Base-by-base conservation (phyloP, 371 early-diverging fungal species). In the Saksenaea oblongispora region DNA sequence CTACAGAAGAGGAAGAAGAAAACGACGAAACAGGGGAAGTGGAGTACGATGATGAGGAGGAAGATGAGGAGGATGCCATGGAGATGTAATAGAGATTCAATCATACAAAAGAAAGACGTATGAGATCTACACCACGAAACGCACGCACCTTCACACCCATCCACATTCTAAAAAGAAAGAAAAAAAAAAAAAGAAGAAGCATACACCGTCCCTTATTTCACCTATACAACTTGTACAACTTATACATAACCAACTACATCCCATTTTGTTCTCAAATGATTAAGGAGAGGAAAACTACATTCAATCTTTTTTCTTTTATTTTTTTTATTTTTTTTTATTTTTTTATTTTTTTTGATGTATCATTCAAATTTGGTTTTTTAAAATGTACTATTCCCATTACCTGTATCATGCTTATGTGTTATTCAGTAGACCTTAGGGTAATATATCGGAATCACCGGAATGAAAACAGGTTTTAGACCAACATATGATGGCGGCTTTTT, bases 51-150 rank as follows among this genome's bases (percentile, higher is more conserved):
- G 72, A 74, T 26, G 69, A 71, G n/a, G 76, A 78, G 22, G 75
- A 81, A 37, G 76, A 74, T n/a, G 72, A 74, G n/a, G 76, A 78
- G 17, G 76, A 81, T 44, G 82, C 78, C 44, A 82, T 82, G 82
- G 79, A 81, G 65, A 67, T 72, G 69, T 72, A 68, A 63, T 57
- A 34, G 51, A 47, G 31, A 31, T 2, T 4, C 4, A 31, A 31
- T 7, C 31, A 2, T 2, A 31, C 31, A 2, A 2, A 31, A 31
- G 7, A 31, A 31, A 31, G 31, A 31, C 31, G 31, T 31, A 31
- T 4, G 4, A 31, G 2, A 2, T 31, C 0, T 41, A 17, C 42
- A 41, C 5, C 5, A 41, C 8, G 56, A 24, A 34, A 17, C 34
- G 35, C 57, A 36, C 27, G 17, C 37, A 55, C 42, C 31, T 13